These are phyloP conservation scores for Teratosphaeria viscida DNA, from an alignment of 2,329 filamentous ascomycete species.

Conservation along the genomic window DNA sequence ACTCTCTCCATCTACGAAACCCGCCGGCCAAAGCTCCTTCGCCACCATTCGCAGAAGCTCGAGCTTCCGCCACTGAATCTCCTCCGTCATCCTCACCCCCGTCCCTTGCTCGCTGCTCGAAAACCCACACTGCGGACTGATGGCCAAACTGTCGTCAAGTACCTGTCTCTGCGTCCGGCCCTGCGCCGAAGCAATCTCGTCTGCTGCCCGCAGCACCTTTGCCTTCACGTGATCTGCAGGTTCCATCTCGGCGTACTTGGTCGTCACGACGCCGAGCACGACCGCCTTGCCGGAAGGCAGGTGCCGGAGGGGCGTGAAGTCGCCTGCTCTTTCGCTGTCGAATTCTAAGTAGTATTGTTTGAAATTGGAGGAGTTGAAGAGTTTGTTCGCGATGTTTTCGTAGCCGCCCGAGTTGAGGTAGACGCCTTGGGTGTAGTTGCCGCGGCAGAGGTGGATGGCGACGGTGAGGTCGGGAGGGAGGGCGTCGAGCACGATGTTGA, in stretches of 20 bases:
- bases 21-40: constrained; percentile 13
- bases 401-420: constrained; percentile 16
- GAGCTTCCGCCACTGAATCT: constrained; percentile 24
- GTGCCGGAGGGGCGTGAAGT: constrained; percentile 21
- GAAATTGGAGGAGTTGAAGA: constrained; percentile 17
- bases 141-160: constrained; percentile 15
- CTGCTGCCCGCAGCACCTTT: constrained; percentile 17
- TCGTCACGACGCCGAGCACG: constrained; percentile 23
- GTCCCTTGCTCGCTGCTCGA: constrained; percentile 18
- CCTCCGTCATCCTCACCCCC: constrained; percentile 21
- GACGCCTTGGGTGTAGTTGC: constrained; percentile 14
- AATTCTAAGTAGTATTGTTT: constrained; percentile 24
- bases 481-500: constrained; percentile 11
- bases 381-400: constrained; percentile 19
- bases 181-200: constrained; percentile 20
- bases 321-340: constrained; percentile 21
- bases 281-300: constrained; percentile 24
- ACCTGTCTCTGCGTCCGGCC: constrained; percentile 15
- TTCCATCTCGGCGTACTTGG: constrained; percentile 22
- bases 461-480: constrained; percentile 13
- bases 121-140: constrained; percentile 26
- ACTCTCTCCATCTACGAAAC: not conserved
- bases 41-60: constrained; percentile 17
- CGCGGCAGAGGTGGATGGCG: constrained; percentile 19
- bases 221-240: constrained; percentile 12